These are phyloP conservation scores for Mariannaea elegans DNA, from an alignment of 2,329 filamentous ascomycete species.

Conservation along the genomic window DNA sequence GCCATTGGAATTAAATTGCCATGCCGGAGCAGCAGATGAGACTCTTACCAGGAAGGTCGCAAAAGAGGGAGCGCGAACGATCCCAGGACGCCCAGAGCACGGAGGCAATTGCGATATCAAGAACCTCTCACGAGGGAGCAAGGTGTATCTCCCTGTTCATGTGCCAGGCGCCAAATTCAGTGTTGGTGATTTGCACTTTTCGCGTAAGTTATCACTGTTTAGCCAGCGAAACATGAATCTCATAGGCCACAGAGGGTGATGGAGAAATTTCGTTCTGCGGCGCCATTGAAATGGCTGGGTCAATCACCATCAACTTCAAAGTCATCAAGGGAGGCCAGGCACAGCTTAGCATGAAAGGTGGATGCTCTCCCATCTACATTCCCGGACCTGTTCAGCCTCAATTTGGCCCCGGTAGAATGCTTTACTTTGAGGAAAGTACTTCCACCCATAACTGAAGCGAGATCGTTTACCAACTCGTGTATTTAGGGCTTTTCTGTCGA, in stretches of 20 bases:
- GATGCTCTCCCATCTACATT: constrained; percentile 74
- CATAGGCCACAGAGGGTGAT: constrained; percentile 69
- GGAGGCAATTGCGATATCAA: constrained; percentile 95
- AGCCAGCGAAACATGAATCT: background rate
- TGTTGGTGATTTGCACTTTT: constrained; percentile 89
- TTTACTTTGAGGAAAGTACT: constrained; percentile 57
- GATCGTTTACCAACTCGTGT: background rate
- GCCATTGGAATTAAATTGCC: constrained; percentile 75
- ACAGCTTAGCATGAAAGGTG: constrained; percentile 77
- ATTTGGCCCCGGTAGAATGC: constrained; percentile 76
- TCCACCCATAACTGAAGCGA: background rate
- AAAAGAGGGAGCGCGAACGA: constrained; percentile 82
- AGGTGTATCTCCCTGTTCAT: constrained; percentile 89
- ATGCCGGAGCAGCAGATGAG: constrained; percentile 72
- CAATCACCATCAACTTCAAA: constrained; percentile 89
- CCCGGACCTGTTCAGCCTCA: constrained; percentile 89
- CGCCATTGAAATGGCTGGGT: constrained; percentile 93
- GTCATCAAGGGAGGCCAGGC: constrained; percentile 84
- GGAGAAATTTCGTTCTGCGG: constrained; percentile 90
- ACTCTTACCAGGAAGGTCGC: constrained; percentile 73
- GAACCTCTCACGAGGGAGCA: constrained; percentile 80
- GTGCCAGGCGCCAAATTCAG: constrained; percentile 88
- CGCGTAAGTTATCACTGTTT: constrained; percentile 49
- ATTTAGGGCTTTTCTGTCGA: constrained; percentile 79
- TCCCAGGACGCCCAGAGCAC: constrained; percentile 85